Conservation (phyloP, 1,139 yeast species). For the Nakaseomyces bracarensis region DNA sequence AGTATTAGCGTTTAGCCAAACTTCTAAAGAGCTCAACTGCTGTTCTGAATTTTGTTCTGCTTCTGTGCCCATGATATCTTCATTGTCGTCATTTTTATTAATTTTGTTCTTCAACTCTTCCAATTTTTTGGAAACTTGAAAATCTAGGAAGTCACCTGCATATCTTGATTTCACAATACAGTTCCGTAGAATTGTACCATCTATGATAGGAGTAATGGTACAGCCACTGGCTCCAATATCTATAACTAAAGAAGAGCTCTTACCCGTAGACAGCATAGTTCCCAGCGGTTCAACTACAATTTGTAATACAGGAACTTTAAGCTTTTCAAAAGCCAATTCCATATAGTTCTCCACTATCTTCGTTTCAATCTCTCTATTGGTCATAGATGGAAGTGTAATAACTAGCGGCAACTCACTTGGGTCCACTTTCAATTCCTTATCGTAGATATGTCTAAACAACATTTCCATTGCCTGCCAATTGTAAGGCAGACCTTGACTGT, state of each 20-base stretch:
- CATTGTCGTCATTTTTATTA: constrained; percentile 4
- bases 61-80: constrained; percentile 1
- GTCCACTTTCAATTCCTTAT: constrained; percentile 39
- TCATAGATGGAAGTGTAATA: constrained; percentile 47
- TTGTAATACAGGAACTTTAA: constrained; percentile 59
- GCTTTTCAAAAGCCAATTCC: constrained; percentile 56
- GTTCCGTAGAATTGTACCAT: constrained; percentile 57
- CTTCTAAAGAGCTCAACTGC: constrained; percentile 11
- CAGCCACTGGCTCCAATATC: constrained; percentile 59
- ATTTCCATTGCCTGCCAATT: constrained; percentile 54
- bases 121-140: constrained; percentile 38
- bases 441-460: constrained; percentile 53
- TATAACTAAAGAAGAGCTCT: constrained; percentile 57
- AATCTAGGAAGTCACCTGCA: constrained; percentile 63
- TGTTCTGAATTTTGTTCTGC: background rate
- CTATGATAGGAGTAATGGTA: constrained; percentile 61
- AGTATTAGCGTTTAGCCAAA: constrained; percentile 26
- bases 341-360: constrained; percentile 35
- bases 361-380: constrained; percentile 41
- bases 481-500: constrained; percentile 51
- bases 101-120: constrained; percentile 13
- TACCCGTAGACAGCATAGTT: constrained; percentile 60
- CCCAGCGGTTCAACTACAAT: constrained; percentile 64
- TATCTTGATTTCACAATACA: constrained; percentile 52
- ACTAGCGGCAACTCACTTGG: constrained; percentile 54